Percentiles rank a stretch among this genome's conserved stretches.
Evolutionary conservation across 768 basidiomycete species (phyloP).

Genomic region (Boletellus ananiceps): DNA sequence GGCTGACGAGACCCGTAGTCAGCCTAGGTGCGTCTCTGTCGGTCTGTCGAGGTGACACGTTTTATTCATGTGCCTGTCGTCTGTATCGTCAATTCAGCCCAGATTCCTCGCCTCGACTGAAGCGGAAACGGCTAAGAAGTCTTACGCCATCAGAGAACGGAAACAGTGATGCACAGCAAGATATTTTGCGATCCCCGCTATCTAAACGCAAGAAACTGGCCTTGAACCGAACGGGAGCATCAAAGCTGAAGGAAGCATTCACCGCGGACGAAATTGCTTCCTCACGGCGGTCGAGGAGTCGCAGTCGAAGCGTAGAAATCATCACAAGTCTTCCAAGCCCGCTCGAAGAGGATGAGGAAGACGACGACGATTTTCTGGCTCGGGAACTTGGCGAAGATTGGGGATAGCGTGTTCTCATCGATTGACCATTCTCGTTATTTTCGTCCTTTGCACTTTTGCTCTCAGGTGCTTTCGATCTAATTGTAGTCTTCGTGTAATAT

Average conservation of each 20-base stretch:
- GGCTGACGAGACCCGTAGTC: slow-evolving; percentile 49
- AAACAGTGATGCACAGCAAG: slow-evolving; percentile 35
- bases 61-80: slow-evolving; percentile 4
- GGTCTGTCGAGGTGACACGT: slow-evolving; percentile 18
- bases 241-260: slow-evolving; percentile 64
- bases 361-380: slow-evolving; percentile 71
- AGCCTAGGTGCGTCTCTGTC: slow-evolving; percentile 35
- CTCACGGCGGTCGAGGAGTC: slow-evolving; percentile 18
- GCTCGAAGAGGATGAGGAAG: slow-evolving; percentile 48
- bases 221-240: slow-evolving; percentile 58
- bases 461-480: slow-evolving; percentile 19
- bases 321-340: slow-evolving; percentile 17
- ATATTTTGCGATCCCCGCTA: slow-evolving; percentile 59
- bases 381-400: slow-evolving; percentile 72
- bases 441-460: slow-evolving; percentile 2
- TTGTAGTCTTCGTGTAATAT: slow-evolving; percentile 18
- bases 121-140: slow-evolving; percentile 69
- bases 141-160: slow-evolving; percentile 63
- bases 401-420: slow-evolving; percentile 45
- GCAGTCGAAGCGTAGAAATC: slow-evolving; percentile 17
- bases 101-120: slow-evolving; percentile 40
- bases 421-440: not conserved
- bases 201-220: slow-evolving; percentile 78
- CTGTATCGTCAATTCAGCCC: slow-evolving; percentile 28
- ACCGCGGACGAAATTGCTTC: slow-evolving; percentile 47